Evolutionary conservation across 805 yeast genomes (phyloP).

Genomic region (Sugiyamaella floridensis): DNA sequence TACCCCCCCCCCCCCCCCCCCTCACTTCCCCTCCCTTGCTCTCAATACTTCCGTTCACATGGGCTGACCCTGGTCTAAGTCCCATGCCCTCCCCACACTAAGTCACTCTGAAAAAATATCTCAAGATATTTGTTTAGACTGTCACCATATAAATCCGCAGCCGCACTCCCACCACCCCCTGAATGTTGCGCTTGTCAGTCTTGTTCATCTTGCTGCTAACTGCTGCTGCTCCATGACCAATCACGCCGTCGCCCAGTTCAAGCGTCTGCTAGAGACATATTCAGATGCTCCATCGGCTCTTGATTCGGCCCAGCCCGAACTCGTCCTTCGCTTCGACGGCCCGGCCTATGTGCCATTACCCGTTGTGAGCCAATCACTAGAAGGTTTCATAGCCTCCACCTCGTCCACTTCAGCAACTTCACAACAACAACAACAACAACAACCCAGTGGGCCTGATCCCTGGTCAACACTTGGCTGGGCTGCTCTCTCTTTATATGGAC

Average conservation of each 20-base stretch:
- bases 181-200: neutral
- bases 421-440: no score
- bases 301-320: neutral
- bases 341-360: slow-evolving; percentile 4
- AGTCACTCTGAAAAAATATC: no score
- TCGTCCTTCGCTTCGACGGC: slow-evolving; percentile 4
- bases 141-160: no score
- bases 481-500: slow-evolving; percentile 32
- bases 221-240: neutral
- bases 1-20: no score
- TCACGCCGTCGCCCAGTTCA: slow-evolving; percentile 1
- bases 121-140: no score
- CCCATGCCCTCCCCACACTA: no score
- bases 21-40: no score
- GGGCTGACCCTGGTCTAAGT: no score
- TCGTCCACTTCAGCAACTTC: neutral
- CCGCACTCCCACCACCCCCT: no score
- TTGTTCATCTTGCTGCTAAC: neutral
- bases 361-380: slow-evolving; percentile 5
- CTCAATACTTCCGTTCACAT: no score
- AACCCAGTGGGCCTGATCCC: slow-evolving; percentile 14
- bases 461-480: slow-evolving; percentile 30
- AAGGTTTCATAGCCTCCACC: neutral
- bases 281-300: neutral
- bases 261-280: neutral